Base-by-base conservation (phyloP, 805 yeast genomes). In the Kodamaea restingae region DNA sequence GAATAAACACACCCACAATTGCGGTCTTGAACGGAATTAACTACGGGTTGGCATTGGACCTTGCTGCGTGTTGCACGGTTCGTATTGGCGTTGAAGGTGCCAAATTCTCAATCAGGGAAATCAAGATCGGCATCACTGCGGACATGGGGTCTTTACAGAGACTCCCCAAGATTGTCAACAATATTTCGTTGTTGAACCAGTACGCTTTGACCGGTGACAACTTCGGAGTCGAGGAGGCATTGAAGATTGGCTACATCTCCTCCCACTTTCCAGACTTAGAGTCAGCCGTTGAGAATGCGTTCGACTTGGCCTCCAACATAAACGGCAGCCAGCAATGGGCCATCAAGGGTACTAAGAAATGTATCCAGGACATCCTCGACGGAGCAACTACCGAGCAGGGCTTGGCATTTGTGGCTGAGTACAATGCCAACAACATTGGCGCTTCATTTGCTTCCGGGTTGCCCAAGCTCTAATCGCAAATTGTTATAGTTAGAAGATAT, bases 131-230 rank as follows among this genome's bases (percentile, higher is more conserved):
- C 2, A 69, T 85, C 54, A 74, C 85, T 27, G 88, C 93, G 1
- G 93, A 85, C 55, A 81, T 84, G 51, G 95, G 95, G 4, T 71
- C 85, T 1, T 64, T 84, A 42, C 90, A 84, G 59, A 68, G 91
- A 52, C 51, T 83, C 41, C 81, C 86, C 4, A 52, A 54, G 14
- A 41, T 80, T 1, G 71, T 73, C 14, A 71, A 71, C 31, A 81
- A 81, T 54, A 60, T 65, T 11, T 78, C 86, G 4, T 67, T 76
- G 62, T 60, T 81, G 44, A 72, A 71, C 54, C 84, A 81, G 48
- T 59, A 76, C 35, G 78, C 84, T 4, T 68, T 78, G 46, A 79
- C 88, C 0, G 91, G 82, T 7, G 73, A 74, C 18, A 55, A 59
- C 9, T 82, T 82, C 43, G 60, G 61, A 11, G 73, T 76, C 1